These are phyloP conservation scores for Kwoniella sp. DNA, from an alignment of 768 basidiomycete genomes.

Conservation along the genomic window DNA sequence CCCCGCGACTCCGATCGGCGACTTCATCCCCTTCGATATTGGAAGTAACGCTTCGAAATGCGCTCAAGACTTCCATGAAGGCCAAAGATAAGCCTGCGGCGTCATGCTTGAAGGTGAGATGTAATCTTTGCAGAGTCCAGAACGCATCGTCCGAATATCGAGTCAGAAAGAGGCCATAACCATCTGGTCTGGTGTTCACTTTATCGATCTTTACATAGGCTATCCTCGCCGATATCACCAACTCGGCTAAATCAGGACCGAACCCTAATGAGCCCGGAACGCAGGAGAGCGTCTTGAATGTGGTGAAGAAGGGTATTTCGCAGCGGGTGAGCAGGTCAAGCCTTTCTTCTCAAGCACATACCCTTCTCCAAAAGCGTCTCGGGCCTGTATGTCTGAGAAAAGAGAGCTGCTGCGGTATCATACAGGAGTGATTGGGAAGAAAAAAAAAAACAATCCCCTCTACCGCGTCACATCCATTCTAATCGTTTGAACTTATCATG, in stretches of 20 bases:
- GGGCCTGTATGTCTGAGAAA: too few species aligned
- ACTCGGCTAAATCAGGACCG: conserved; percentile 47
- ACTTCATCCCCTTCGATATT: conserved; percentile 20
- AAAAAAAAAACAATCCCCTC: too few species aligned
- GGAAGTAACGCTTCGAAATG: conserved; percentile 46
- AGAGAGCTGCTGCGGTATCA: too few species aligned
- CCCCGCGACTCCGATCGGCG: neutral
- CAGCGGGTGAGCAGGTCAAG: conserved; percentile 53
- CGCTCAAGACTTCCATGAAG: conserved; percentile 55
- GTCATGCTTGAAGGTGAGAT: conserved; percentile 44
- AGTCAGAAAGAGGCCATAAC: too few species aligned
- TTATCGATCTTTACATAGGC: conserved; percentile 26
- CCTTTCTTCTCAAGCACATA: too few species aligned
- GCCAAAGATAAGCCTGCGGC: conserved; percentile 45
- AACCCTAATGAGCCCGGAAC: conserved; percentile 46
- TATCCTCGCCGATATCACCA: conserved; percentile 51
- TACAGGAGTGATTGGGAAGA: too few species aligned
- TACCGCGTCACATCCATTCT: too few species aligned
- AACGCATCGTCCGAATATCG: too few species aligned
- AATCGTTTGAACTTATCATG: neutral
- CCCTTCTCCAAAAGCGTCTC: too few species aligned
- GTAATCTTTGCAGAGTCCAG: too few species aligned
- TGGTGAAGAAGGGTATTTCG: conserved; percentile 48
- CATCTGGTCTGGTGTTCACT: too few species aligned
- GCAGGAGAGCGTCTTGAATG: conserved; percentile 44